Conservation (phyloP, 2,329 filamentous ascomycete species). For the Dactylonectria macrodidyma region DNA sequence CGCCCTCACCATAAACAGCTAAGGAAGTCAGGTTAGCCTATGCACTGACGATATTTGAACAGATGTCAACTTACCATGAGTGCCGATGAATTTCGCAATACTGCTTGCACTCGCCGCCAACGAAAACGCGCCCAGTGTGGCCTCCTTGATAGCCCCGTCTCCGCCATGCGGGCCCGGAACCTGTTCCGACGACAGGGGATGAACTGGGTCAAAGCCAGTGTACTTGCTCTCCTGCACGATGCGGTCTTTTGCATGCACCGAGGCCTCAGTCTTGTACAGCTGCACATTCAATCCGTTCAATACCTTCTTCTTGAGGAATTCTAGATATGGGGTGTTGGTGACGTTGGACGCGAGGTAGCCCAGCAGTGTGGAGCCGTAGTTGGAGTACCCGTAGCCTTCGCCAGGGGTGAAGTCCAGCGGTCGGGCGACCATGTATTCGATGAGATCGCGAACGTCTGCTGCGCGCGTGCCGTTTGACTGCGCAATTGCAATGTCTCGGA, state of each 20-base stretch:
- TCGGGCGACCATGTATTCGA: conserved; percentile 34
- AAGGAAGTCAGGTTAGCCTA: background rate
- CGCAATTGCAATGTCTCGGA: conserved; percentile 27
- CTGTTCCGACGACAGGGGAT: conserved; percentile 5
- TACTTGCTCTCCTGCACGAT: conserved; percentile 38
- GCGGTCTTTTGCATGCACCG: conserved; percentile 23
- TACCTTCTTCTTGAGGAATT: conserved; percentile 35
- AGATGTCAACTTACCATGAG: conserved; percentile 20
- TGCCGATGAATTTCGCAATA: conserved; percentile 31
- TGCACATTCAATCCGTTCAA: conserved; percentile 31
- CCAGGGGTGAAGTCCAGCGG: conserved; percentile 34
- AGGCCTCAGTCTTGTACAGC: conserved; percentile 23
- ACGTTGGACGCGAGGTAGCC: conserved; percentile 36
- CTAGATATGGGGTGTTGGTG: conserved; percentile 30
- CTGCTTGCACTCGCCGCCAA: conserved; percentile 35
- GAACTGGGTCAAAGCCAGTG: conserved; percentile 22
- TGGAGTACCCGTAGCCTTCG: conserved; percentile 29
- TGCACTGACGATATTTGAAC: background rate
- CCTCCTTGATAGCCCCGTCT: conserved; percentile 40
- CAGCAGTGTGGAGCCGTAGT: conserved; percentile 35
- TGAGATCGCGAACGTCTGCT: conserved; percentile 35
- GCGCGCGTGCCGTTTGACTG: conserved; percentile 24
- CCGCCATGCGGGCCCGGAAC: conserved; percentile 30
- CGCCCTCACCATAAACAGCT: conserved; percentile 31
- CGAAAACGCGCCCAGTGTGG: conserved; percentile 33